Evolutionary conservation across 2,329 filamentous ascomycete species (phyloP), one percentile per base, ranked within the genome.

Genomic region (Hymenotorrendiella dingleyae): DNA sequence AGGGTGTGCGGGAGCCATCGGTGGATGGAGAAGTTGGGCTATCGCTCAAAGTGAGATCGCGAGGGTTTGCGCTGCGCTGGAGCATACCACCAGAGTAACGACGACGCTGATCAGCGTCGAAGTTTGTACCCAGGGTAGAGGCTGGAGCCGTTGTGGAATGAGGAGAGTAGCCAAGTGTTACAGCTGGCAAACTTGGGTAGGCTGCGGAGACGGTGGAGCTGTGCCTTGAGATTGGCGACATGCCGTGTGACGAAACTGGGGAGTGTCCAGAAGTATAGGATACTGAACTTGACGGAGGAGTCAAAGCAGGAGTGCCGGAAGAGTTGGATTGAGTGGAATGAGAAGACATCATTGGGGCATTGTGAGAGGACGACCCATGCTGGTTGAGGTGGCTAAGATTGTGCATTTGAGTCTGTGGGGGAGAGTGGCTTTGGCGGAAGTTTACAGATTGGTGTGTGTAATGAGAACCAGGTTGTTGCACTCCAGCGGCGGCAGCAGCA

Each of bases 201-300:
- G 86, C 77, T 56, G 78, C 76, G 33, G 77, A 77, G 26, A 64
- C 62, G 4, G 72, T 74, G 1, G 76, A 76, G 56, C 71, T 74
- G 59, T 82, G 76, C 42, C 82, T 75, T 17, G 58, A 77, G 32
- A 34, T 34, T 21, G 32, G 32, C 20, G 32, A 34, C 32, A 34
- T 34, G 60, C 74, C 82, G 45, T 67, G 67, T 3, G 83, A 86
- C 21, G 82, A 79, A 52, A 72, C 76, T 2, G 85, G 85, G 6
- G 85, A 90, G 61, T 89, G 84, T 36, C 82, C 81, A 9, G 85
- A 87, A 28, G 79, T 81, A 66, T 89, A 89, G 0, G 85, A 89
- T 59, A 87, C 73, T 42, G 80, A 76, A 62, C 81, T 86, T 9
- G 82, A 86, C 0, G 84, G 82, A 6, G 85, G 86, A 3, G 85